Conservation (phyloP, 2,329 filamentous ascomycete genomes). For the Aspergillus sp. region DNA sequence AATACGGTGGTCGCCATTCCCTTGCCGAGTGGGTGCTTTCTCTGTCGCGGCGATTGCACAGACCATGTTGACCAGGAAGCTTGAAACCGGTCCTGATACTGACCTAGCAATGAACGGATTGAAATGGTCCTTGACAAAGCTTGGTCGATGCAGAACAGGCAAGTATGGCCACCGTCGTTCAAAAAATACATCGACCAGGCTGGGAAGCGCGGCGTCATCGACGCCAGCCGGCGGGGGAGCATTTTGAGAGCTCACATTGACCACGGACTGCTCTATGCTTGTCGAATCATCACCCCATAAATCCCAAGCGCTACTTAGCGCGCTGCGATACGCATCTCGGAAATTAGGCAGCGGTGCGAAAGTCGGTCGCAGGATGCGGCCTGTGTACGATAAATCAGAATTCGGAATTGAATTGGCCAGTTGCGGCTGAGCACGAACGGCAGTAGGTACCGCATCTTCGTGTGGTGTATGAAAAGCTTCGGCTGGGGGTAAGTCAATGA, state of each 20-base stretch:
- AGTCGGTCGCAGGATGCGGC: slow-evolving; percentile 5
- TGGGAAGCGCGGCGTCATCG: not conserved
- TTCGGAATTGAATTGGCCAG: not conserved
- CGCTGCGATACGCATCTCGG: slow-evolving; percentile 1
- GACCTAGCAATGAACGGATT: not conserved
- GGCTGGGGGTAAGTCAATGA: not conserved
- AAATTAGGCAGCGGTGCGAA: not conserved
- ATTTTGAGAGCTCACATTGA: not conserved
- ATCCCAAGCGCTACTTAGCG: slow-evolving; percentile 17
- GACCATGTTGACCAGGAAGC: slow-evolving; percentile 25
- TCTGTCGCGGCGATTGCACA: slow-evolving; percentile 24
- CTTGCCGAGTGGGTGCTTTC: slow-evolving; percentile 9
- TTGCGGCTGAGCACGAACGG: not conserved
- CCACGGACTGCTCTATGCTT: not conserved
- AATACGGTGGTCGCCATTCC: not conserved
- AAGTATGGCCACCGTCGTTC: slow-evolving; percentile 26
- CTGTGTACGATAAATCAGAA: not conserved
- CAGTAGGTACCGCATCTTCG: not conserved
- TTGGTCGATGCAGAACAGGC: slow-evolving; percentile 22
- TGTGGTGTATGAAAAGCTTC: not conserved
- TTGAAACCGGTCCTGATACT: not conserved
- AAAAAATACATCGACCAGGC: slow-evolving; percentile 23
- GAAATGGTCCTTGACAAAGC: slow-evolving; percentile 18
- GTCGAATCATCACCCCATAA: slow-evolving; percentile 11
- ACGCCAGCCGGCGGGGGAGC: not conserved